Evolutionary conservation across 257 asterid species (phyloP).

Genomic region (Solanum phureja): DNA sequence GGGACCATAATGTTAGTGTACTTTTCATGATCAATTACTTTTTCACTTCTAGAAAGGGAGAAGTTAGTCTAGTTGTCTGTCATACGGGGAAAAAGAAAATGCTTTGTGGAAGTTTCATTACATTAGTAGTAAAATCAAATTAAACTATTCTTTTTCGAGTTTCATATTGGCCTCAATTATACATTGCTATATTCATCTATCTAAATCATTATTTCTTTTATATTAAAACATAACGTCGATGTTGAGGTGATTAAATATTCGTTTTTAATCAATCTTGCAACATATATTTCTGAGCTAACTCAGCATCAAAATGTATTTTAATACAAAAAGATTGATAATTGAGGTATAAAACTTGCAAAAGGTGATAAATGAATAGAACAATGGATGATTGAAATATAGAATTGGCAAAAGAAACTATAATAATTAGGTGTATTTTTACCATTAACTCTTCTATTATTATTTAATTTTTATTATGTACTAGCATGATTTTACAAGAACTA

Average conservation of each 20-base stretch:
- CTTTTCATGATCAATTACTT: background rate
- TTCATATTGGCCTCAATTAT: background rate
- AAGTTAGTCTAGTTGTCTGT: background rate
- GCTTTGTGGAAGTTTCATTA: background rate
- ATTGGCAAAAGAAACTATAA: accelerated
- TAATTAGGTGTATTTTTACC: background rate
- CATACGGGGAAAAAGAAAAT: background rate
- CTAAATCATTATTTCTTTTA: background rate
- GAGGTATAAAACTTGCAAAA: background rate
- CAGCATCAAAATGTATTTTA: background rate
- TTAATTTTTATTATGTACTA: background rate
- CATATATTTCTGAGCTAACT: background rate
- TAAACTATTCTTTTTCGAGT: background rate
- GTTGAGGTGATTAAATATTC: background rate
- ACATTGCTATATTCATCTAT: background rate
- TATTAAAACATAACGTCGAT: background rate
- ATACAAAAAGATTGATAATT: background rate
- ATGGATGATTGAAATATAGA: background rate
- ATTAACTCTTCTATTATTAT: background rate
- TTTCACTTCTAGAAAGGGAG: background rate
- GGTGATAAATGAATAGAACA: background rate
- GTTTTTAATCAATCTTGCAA: no score
- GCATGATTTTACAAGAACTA: background rate
- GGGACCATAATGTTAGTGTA: background rate
- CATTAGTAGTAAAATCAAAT: no score